Evolutionary conservation across 2,329 filamentous ascomycete genomes (phyloP).

Genomic region (Pyrenophora graminea): DNA sequence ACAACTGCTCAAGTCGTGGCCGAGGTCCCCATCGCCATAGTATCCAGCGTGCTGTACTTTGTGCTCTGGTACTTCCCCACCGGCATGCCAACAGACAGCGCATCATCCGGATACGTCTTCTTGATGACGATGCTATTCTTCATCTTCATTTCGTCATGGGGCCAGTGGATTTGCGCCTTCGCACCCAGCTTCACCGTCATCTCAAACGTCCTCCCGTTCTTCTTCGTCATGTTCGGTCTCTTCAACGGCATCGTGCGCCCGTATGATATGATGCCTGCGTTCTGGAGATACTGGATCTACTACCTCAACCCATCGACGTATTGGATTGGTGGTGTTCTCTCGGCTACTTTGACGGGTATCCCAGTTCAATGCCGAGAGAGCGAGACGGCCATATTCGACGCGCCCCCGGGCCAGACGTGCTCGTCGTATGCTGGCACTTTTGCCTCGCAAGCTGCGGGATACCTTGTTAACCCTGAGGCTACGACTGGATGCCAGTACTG

Average conservation of each 20-base stretch:
- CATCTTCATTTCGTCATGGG: conserved; percentile 75
- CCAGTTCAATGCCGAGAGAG: conserved; percentile 50
- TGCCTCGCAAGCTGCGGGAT: conserved; percentile 60
- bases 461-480: conserved; percentile 65
- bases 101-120: conserved; percentile 73
- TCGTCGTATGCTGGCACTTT: conserved; percentile 66
- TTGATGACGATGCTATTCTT: conserved; percentile 79
- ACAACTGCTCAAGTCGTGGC: conserved; percentile 65
- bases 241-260: conserved; percentile 80
- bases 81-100: conserved; percentile 68
- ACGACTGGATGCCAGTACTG: conserved; percentile 70
- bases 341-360: conserved; percentile 62
- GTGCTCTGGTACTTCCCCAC: conserved; percentile 76
- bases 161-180: conserved; percentile 84
- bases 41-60: conserved; percentile 70
- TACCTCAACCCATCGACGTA: conserved; percentile 71
- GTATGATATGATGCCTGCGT: conserved; percentile 66
- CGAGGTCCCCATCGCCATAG: conserved; percentile 72
- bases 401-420: conserved; percentile 69
- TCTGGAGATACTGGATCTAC: conserved; percentile 76
- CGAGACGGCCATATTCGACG: conserved; percentile 69
- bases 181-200: conserved; percentile 79
- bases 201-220: conserved; percentile 73
- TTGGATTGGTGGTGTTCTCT: conserved; percentile 72
- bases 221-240: conserved; percentile 75